Percentiles rank a stretch among this genome's conserved stretches.
phyloP scores from a whole-genome alignment of 169 alveolate species.

The Miamiensis avidus region DNA sequence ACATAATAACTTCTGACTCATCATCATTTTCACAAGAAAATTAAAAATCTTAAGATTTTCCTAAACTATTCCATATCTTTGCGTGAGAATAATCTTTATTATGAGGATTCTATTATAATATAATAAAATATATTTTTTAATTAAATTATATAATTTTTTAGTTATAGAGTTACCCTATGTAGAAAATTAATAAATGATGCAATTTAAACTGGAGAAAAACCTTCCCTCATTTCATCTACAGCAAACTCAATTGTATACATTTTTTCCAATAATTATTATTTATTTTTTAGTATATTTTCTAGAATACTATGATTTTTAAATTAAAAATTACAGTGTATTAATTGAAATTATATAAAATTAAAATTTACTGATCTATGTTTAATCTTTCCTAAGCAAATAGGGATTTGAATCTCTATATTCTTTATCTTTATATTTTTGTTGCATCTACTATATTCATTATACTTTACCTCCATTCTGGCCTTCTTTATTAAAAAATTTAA shows the following conservation, averaged over 20 bases:
- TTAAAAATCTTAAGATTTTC: background rate
- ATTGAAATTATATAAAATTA: too few species aligned
- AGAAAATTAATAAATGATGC: background rate
- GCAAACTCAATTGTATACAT: background rate
- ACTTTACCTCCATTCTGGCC: conserved; percentile 29
- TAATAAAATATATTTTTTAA: too few species aligned
- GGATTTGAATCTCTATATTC: conserved; percentile 38
- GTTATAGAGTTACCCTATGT: background rate
- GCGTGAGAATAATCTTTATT: background rate
- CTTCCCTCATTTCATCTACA: background rate
- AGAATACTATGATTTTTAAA: background rate
- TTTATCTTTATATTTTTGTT: conserved; percentile 20
- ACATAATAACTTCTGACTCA: background rate
- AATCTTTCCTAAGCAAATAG: conserved; percentile 29
- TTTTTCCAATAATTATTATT: too few species aligned
- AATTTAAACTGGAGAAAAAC: background rate
- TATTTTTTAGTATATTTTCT: background rate
- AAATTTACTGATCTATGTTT: conserved; percentile 31
- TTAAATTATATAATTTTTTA: too few species aligned
- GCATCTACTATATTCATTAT: conserved; percentile 10
- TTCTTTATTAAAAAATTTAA: background rate
- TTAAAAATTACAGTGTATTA: background rate
- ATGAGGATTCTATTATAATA: background rate
- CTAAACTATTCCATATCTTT: background rate
- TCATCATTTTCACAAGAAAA: background rate